Conservation (phyloP, 2,329 filamentous ascomycete species). For the Fusarium napiforme region DNA sequence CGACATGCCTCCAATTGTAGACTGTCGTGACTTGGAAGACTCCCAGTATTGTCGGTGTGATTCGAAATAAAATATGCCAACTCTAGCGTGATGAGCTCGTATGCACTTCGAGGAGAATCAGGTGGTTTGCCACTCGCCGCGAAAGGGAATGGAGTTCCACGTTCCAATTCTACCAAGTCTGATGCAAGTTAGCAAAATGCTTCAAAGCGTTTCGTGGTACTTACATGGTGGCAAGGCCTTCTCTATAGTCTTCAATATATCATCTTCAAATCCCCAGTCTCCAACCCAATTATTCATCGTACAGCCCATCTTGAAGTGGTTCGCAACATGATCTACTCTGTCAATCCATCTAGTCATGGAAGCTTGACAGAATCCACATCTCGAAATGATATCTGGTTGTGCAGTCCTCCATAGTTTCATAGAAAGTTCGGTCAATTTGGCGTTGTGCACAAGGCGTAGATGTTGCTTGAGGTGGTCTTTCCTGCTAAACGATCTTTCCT, state of each 20-base stretch:
- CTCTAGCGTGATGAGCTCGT: slow-evolving; percentile 38
- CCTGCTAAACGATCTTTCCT: slow-evolving; percentile 58
- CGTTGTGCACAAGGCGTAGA: slow-evolving; percentile 54
- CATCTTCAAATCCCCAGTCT: slow-evolving; percentile 55
- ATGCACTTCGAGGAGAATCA: slow-evolving; percentile 36
- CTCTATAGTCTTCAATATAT: slow-evolving; percentile 51
- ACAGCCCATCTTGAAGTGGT: slow-evolving; percentile 55
- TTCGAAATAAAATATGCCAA: slow-evolving; percentile 36
- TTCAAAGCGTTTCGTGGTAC: neutral
- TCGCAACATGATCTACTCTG: slow-evolving; percentile 52
- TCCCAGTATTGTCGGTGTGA: slow-evolving; percentile 20
- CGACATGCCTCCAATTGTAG: slow-evolving; percentile 34
- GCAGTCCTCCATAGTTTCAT: slow-evolving; percentile 50
- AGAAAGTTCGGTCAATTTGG: slow-evolving; percentile 47
- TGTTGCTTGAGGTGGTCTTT: slow-evolving; percentile 59
- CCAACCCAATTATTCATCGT: slow-evolving; percentile 57
- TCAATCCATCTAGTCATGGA: slow-evolving; percentile 51
- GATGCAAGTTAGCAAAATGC: neutral
- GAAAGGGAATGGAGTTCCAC: slow-evolving; percentile 33
- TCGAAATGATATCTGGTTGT: slow-evolving; percentile 50
- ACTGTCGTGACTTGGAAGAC: slow-evolving; percentile 17
- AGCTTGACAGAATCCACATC: slow-evolving; percentile 55
- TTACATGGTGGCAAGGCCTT: slow-evolving; percentile 55
- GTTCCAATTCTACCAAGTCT: slow-evolving; percentile 39
- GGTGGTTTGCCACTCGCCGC: slow-evolving; percentile 24